Conservation (phyloP, 148 eudicot genomes). For the Spergularia marina region DNA sequence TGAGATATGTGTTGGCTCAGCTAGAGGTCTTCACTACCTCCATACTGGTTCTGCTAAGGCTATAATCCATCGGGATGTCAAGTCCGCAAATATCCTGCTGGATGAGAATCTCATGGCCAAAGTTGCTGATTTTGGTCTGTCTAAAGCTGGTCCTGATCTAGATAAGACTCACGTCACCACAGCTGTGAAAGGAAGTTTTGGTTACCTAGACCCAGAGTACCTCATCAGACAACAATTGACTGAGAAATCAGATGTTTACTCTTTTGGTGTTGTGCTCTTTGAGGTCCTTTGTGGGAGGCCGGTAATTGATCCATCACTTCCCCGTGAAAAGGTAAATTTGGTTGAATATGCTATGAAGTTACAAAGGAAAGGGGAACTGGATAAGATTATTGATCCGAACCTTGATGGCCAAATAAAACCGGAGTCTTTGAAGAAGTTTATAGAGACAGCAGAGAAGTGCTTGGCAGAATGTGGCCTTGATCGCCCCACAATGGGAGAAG, state of each 20-base stretch:
- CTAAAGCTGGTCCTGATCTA: slow-evolving; percentile 59
- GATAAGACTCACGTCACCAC: slow-evolving; percentile 66
- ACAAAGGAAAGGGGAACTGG: slow-evolving; percentile 35
- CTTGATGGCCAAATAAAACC: slow-evolving; percentile 35
- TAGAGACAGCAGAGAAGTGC: slow-evolving; percentile 54
- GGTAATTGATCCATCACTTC: slow-evolving; percentile 58
- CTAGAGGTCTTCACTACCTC: slow-evolving; percentile 67
- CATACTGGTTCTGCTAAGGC: slow-evolving; percentile 61
- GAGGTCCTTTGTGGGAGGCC: slow-evolving; percentile 67
- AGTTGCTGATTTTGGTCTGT: slow-evolving; percentile 73
- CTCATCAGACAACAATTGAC: slow-evolving; percentile 54
- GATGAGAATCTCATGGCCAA: slow-evolving; percentile 65
- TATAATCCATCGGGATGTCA: slow-evolving; percentile 67
- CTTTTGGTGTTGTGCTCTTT: slow-evolving; percentile 65
- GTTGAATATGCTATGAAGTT: slow-evolving; percentile 50
- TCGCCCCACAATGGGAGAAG: slow-evolving; percentile 64
- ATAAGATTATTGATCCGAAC: slow-evolving; percentile 38
- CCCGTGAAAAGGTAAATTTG: slow-evolving; percentile 52
- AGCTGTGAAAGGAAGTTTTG: slow-evolving; percentile 69
- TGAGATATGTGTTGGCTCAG: slow-evolving; percentile 66
- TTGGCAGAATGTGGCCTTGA: slow-evolving; percentile 45
- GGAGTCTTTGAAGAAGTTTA: slow-evolving; percentile 44
- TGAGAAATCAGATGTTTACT: slow-evolving; percentile 70
- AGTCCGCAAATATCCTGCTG: slow-evolving; percentile 61
- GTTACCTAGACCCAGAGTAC: slow-evolving; percentile 70